Evolutionary conservation across 331 rosid species (phyloP).

Genomic region (Acacia pycnantha): DNA sequence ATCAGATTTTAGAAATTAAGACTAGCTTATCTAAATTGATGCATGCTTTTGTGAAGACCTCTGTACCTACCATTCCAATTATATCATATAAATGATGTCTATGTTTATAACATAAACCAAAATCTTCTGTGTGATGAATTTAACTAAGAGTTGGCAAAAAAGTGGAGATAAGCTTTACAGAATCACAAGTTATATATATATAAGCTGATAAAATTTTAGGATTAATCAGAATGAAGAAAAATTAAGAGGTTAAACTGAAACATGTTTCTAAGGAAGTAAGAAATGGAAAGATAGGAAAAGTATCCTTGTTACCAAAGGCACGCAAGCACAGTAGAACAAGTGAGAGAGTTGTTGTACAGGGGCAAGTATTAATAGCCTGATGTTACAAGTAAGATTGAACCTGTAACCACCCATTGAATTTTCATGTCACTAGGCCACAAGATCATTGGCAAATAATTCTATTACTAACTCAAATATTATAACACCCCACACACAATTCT

Average conservation of each 20-base stretch:
- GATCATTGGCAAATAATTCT: too few species aligned
- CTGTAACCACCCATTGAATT: too few species aligned
- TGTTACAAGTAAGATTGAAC: too few species aligned
- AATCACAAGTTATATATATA: neutral
- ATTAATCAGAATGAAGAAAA: neutral
- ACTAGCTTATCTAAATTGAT: neutral
- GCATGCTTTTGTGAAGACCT: neutral
- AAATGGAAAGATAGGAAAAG: neutral
- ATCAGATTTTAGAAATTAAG: neutral
- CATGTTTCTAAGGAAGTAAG: neutral
- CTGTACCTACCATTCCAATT: neutral
- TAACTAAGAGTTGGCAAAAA: neutral
- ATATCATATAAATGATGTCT: neutral
- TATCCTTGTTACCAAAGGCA: neutral
- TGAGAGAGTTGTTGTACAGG: neutral
- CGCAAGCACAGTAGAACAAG: neutral
- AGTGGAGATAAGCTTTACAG: too few species aligned
- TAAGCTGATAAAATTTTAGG: neutral
- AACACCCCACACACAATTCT: neutral
- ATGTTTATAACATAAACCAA: neutral
- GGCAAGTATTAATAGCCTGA: too few species aligned
- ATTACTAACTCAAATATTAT: neutral
- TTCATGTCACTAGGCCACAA: too few species aligned
- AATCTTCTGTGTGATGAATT: neutral
- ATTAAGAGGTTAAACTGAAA: neutral